Evolutionary conservation across 2,329 filamentous ascomycete species (phyloP), one percentile per base, ranked within the genome.

Genomic region (Colletotrichum sp.): DNA sequence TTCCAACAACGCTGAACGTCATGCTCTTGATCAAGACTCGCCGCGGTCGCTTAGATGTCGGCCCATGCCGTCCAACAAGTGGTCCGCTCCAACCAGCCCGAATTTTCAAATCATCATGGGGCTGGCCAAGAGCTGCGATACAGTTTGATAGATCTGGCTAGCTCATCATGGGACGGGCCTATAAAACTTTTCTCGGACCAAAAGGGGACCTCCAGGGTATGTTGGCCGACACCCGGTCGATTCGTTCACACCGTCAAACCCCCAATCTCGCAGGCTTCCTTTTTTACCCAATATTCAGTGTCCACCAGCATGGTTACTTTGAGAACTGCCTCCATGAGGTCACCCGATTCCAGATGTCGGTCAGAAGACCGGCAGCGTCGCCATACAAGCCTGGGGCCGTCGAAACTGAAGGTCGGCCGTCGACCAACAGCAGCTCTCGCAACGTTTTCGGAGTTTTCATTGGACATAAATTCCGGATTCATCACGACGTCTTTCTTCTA

Each of bases 381-480:
- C 57, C 30, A 34, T 60, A 10, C 18, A 13, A 32, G 70, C 34
- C 70, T 72, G n/a, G 26, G 57, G n/a, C 36, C 34, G 43, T 34
- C 48, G 7, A 30, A 26, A 13, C 48, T 63, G 43, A 57, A 59
- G 64, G 13, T 18, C 36, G 34, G 28, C 59, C 8, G 28, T 65
- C 77, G 80, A 81, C 83, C 83, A 85, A 85, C 82, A 79, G 77
- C 79, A 80, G 67, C 71, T 77, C 74, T 59, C 68, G 72, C 78
- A 78, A 69, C 77, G 66, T 77, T 78, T 65, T 63, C 30, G 60
- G 73, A 69, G 76, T 77, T 79, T 70, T 78, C 79, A 85, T 86
- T 86, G 84, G 84, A 80, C 76, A 81, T 81, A 83, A 83, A 83
- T 83, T 82, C 80, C 80, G 83, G 79, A 74, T 81, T 78, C 78